Conservation (phyloP, 257 asterid species). For the Salvia splendens region DNA sequence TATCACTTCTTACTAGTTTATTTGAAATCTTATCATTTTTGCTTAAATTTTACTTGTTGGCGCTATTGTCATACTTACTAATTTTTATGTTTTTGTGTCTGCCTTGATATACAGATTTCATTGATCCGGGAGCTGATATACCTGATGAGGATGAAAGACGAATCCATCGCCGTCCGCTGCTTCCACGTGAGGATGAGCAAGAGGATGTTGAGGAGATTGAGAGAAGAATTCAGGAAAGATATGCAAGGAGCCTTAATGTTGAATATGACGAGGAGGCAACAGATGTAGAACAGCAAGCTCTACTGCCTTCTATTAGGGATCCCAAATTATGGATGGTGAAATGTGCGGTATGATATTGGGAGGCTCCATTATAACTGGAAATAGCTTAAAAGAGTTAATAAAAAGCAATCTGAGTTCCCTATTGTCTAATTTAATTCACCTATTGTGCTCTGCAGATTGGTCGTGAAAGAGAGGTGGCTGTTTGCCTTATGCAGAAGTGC, state of each 20-base stretch:
- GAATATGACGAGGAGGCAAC: constrained; percentile 93
- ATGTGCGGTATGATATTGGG: constrained; percentile 76
- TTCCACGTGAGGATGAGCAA: constrained; percentile 83
- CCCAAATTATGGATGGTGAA: constrained; percentile 98
- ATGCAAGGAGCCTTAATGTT: constrained; percentile 60
- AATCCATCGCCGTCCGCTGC: constrained; percentile 75
- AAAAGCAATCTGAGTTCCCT: not conserved
- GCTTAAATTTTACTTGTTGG: not conserved
- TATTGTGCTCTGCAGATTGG: constrained; percentile 58
- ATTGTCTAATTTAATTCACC: constrained; percentile 13
- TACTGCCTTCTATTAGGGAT: constrained; percentile 93
- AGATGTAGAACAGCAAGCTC: constrained; percentile 95
- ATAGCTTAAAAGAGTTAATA: not conserved
- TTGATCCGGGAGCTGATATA: constrained; percentile 63
- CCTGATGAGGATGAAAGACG: constrained; percentile 79
- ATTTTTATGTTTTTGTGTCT: constrained; percentile 9
- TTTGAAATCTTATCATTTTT: not conserved
- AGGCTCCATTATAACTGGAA: constrained; percentile 6
- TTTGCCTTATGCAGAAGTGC: constrained; percentile 91
- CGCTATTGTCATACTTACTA: not conserved
- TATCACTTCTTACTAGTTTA: not conserved
- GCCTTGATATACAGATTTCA: constrained; percentile 61
- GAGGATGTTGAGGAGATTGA: constrained; percentile 80
- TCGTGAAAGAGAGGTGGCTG: constrained; percentile 92
- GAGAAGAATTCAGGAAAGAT: constrained; percentile 75